Evolutionary conservation across 768 basidiomycete genomes (phyloP), one percentile per base, ranked within the genome.

Genomic region (Suillus cothurnatus): DNA sequence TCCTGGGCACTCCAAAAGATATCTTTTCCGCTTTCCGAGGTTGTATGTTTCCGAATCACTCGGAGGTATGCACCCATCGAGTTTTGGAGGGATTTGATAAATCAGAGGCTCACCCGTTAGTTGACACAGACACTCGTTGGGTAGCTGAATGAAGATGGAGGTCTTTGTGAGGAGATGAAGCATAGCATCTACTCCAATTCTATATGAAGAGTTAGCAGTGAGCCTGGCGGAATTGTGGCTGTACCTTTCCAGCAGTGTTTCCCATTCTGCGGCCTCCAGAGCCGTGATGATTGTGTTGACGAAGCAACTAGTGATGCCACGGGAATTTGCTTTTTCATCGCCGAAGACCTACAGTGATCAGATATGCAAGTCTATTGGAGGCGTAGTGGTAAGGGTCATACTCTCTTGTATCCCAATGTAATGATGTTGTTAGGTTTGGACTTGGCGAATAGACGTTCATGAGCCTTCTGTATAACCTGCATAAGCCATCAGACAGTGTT

Each of bases 91-190:
- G 17, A 76, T 77, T 1, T 79, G 68, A 43, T 83, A 81, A 31
- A 87, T 78, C 28, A 97, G 73, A 0, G 92, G 89, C 41, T 81
- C 80, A 5, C 96, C 96, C 0, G 89, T 86, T 64, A 97, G 73
- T 75, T 99, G 96, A 66, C 91, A 91, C 43, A 90, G 84, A 71
- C 94, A 96, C 23, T 86, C 88, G 71, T 97, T 97, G 0, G 91
- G 91, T 26, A 97, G 76, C 2, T 90, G 80, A 19, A 91, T 71
- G 73, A 95, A 98, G 21, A 96, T 67, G 12, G 87, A 90, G 0
- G 89, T 88, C 63, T 89, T 84, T 3, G 88, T 82, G 21, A 99
- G 84, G 12, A 99, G 80, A 73, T 95, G 89, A 38, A 91, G 74
- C 84, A 97, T 89, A 1, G 85, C 84, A 69, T 87, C 87, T 47